Evolutionary conservation across 2,329 filamentous ascomycete species (phyloP).

Genomic region (Colletotrichum eleusines): DNA sequence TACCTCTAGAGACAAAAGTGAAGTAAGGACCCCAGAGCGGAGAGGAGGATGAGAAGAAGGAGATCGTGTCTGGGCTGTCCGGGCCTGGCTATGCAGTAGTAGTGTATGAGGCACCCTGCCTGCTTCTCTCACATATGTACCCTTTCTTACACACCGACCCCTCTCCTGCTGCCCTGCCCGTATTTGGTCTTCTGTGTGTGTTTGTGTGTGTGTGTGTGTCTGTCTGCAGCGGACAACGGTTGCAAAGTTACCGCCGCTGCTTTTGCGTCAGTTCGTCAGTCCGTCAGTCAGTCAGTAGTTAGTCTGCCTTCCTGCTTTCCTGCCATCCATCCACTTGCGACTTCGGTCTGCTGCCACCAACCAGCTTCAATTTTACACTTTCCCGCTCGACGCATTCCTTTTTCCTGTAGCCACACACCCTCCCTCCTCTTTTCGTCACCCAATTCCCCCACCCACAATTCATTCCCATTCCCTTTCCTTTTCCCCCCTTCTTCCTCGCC

Average conservation of each 20-base stretch:
- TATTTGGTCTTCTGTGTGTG: not conserved
- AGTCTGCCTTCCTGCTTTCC: not conserved
- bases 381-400: slow-evolving; percentile 31
- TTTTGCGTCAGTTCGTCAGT: too few relatives aligned
- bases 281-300: too few relatives aligned
- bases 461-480: slow-evolving; percentile 1
- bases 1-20: not conserved
- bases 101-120: not conserved
- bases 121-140: too few relatives aligned
- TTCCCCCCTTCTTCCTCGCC: slow-evolving; percentile 1
- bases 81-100: slow-evolving; percentile 8
- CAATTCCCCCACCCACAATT: slow-evolving; percentile 4
- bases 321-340: not conserved
- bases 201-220: not conserved
- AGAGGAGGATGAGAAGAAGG: not conserved
- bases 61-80: slow-evolving; percentile 7
- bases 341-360: not conserved
- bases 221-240: slow-evolving; percentile 11
- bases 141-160: not conserved
- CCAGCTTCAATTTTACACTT: slow-evolving; percentile 37
- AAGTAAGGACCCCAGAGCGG: not conserved
- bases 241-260: slow-evolving; percentile 30
- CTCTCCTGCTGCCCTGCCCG: not conserved
- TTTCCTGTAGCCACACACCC: slow-evolving; percentile 26
- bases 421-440: slow-evolving; percentile 3